These are phyloP conservation scores for Panaeolus cyanescens DNA, from an alignment of 768 basidiomycete genomes.

Conservation along the genomic window DNA sequence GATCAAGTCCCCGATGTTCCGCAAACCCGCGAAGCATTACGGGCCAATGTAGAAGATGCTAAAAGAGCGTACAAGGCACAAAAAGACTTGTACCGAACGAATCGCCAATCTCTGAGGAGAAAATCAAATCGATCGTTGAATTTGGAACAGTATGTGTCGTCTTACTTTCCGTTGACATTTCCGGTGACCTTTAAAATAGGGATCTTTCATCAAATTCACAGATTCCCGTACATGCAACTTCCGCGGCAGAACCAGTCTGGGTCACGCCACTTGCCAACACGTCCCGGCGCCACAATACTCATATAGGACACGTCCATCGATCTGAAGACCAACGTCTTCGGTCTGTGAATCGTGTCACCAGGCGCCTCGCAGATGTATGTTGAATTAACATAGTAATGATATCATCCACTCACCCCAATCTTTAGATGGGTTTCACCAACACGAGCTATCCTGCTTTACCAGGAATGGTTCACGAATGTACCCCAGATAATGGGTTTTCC, in stretches of 20 bases:
- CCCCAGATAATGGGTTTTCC: conserved; percentile 42
- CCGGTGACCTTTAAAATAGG: neutral
- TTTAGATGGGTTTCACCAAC: conserved; percentile 77
- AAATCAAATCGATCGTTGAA: conserved; percentile 18
- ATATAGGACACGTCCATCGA: conserved; percentile 26
- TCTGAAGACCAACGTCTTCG: conserved; percentile 39
- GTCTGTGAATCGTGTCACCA: conserved; percentile 51
- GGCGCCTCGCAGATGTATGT: conserved; percentile 66
- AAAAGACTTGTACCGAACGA: conserved; percentile 69
- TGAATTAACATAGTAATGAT: neutral
- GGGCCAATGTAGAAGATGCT: conserved; percentile 60
- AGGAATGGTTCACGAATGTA: conserved; percentile 48
- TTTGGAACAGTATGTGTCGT: conserved; percentile 1
- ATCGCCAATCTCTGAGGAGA: conserved; percentile 47
- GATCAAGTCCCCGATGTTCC: conserved; percentile 31
- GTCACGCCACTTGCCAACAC: conserved; percentile 53
- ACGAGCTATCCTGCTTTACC: conserved; percentile 53
- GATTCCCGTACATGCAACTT: conserved; percentile 8
- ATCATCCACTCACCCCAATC: neutral
- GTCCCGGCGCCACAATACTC: conserved; percentile 35
- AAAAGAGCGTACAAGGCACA: conserved; percentile 67
- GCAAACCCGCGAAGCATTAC: conserved; percentile 16
- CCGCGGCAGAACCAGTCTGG: conserved; percentile 58
- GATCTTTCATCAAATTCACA: neutral
- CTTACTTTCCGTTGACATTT: neutral